These are phyloP conservation scores for Polyporus tsugae DNA, from an alignment of 1,284 basidiomycete species.

Conservation along the genomic window DNA sequence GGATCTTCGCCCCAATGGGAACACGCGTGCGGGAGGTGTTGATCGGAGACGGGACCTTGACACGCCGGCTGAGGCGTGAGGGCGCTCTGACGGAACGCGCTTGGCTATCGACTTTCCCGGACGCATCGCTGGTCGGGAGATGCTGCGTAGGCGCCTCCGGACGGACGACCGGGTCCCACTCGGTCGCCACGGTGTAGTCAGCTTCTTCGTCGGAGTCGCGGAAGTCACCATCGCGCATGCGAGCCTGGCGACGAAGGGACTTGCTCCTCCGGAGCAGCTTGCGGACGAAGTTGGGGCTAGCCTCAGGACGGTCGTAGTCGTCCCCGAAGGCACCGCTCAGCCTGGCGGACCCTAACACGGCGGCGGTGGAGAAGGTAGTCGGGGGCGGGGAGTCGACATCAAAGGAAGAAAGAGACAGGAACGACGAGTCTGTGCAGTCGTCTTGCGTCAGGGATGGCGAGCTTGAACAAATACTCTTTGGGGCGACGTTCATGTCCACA, in stretches of 20 bases:
- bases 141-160: neutral
- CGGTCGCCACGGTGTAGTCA: conserved; percentile 12
- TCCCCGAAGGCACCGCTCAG: conserved; percentile 20
- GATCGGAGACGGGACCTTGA: conserved; percentile 25
- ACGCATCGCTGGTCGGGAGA: neutral
- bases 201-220: conserved; percentile 19
- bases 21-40: conserved; percentile 12
- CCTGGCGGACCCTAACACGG: conserved; percentile 24
- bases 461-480: neutral
- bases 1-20: conserved; percentile 16
- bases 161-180: neutral
- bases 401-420: conserved; percentile 10
- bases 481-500: no score
- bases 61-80: conserved; percentile 28
- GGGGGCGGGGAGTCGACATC: conserved; percentile 17
- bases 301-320: conserved; percentile 22
- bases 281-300: conserved; percentile 21
- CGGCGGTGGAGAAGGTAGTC: conserved; percentile 21
- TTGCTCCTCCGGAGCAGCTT: conserved; percentile 11
- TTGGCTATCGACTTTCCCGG: neutral
- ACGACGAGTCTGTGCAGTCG: conserved; percentile 15
- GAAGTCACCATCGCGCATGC: conserved; percentile 26
- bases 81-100: neutral
- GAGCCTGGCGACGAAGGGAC: conserved; percentile 19
- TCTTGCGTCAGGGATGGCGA: conserved; percentile 20